A percentile compares a stretch with the other conserved stretches of the same genome.
These are phyloP conservation scores for Nicotiana tabacum DNA, from an alignment of 257 asterid genomes.

Conservation along the genomic window DNA sequence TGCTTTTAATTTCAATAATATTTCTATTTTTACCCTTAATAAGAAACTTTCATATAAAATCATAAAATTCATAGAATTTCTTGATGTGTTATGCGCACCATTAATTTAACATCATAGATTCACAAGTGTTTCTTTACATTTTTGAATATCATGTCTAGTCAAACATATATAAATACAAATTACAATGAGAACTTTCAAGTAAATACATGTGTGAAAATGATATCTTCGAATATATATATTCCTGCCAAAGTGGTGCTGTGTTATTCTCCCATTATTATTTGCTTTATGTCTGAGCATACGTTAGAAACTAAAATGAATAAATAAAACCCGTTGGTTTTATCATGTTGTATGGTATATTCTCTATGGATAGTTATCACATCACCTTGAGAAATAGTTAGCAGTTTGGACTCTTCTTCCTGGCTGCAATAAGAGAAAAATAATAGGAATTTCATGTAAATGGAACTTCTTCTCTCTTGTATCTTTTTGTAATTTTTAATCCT, in stretches of 20 bases:
- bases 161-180: neutral
- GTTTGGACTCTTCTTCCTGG: neutral
- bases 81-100: no score
- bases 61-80: no score
- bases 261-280: neutral
- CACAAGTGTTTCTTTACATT: no score
- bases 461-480: neutral
- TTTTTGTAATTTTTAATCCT: neutral
- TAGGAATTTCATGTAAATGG: neutral
- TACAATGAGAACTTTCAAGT: neutral
- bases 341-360: neutral
- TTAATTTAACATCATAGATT: no score
- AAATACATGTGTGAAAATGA: neutral
- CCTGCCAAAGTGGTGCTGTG: neutral
- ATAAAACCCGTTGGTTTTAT: neutral
- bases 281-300: neutral
- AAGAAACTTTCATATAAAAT: no score
- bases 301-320: neutral
- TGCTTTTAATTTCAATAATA: no score
- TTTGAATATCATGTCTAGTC: no score
- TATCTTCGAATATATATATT: conserved; percentile 1
- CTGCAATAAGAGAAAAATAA: neutral
- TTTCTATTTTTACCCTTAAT: no score
- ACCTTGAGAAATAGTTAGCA: neutral
- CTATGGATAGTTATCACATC: neutral